Conservation (phyloP, 768 basidiomycete species). For the Saitozyma sp. region DNA sequence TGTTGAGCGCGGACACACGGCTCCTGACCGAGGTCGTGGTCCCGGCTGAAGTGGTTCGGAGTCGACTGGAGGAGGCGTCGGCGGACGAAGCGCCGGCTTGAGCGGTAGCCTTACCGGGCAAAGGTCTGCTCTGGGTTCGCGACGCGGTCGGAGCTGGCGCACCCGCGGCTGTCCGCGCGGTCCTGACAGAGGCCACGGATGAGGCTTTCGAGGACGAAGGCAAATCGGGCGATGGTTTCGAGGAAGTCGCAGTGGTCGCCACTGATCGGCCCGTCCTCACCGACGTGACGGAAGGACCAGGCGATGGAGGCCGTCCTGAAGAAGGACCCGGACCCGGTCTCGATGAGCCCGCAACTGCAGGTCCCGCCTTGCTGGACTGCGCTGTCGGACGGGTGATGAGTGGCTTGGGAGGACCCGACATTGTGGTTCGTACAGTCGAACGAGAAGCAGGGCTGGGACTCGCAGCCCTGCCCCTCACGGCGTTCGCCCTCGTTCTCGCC, state of each 20-base stretch:
- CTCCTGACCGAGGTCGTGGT: constrained; percentile 16
- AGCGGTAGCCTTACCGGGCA: neutral
- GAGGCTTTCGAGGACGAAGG: neutral
- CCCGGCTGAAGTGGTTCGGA: constrained; percentile 6
- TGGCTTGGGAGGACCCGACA: too few relatives aligned
- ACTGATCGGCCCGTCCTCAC: constrained; percentile 21
- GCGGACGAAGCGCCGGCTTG: neutral
- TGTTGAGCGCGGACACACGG: constrained; percentile 2
- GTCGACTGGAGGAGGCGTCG: too few relatives aligned
- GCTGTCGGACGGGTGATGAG: too few relatives aligned
- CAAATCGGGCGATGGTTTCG: neutral
- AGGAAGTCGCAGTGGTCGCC: constrained; percentile 3
- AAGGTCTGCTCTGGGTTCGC: neutral
- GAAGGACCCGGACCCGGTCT: too few relatives aligned
- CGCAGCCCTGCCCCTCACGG: constrained; percentile 2
- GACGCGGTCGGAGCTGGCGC: neutral
- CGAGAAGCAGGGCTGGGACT: constrained; percentile 14
- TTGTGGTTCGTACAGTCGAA: too few relatives aligned
- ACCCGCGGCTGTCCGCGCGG: neutral
- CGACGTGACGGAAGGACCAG: constrained; percentile 18
- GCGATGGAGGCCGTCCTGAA: neutral
- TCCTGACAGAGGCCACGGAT: constrained; percentile 4
- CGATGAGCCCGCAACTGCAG: too few relatives aligned
- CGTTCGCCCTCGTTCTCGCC: constrained; percentile 1
- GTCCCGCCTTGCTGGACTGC: too few relatives aligned